These are phyloP conservation scores for Sugiyamaella americana DNA, from an alignment of 805 yeast genomes.

Conservation along the genomic window DNA sequence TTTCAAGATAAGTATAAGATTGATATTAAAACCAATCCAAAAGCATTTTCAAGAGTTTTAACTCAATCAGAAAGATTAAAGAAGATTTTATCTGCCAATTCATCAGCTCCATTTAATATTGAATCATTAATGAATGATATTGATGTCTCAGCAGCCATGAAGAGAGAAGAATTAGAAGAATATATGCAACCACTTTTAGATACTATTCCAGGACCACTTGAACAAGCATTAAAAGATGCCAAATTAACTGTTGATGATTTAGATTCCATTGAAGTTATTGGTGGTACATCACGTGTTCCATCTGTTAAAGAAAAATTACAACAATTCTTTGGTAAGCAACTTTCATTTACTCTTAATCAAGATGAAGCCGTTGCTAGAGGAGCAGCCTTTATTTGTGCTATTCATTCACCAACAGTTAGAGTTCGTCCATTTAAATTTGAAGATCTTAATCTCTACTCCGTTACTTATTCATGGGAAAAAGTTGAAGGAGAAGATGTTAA, in stretches of 20 bases:
- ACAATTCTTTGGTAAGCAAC: constrained; percentile 64
- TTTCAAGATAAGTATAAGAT: constrained; percentile 89
- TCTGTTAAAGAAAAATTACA: constrained; percentile 73
- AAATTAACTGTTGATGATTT: constrained; percentile 65
- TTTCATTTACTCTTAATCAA: constrained; percentile 94
- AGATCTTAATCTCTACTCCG: constrained; percentile 87
- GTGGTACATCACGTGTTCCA: constrained; percentile 99
- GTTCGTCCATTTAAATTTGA: constrained; percentile 98
- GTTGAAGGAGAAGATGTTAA: constrained; percentile 84
- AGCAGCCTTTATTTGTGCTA: constrained; percentile 97
- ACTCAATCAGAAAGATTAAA: constrained; percentile 89
- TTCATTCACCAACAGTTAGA: constrained; percentile 97
- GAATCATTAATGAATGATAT: constrained; percentile 97
- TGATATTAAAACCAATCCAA: constrained; percentile 83
- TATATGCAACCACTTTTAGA: constrained; percentile 74
- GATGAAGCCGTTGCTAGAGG: constrained; percentile 99
- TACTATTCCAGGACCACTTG: constrained; percentile 71
- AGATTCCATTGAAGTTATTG: constrained; percentile 90
- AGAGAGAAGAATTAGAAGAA: constrained; percentile 91
- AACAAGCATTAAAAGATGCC: constrained; percentile 75
- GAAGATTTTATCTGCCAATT: constrained; percentile 94
- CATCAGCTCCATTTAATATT: constrained; percentile 87
- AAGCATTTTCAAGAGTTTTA: constrained; percentile 90
- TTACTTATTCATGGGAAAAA: constrained; percentile 92
- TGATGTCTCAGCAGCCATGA: constrained; percentile 83